Percentiles rank a stretch among this genome's conserved stretches.
Evolutionary conservation across 2,329 filamentous ascomycete genomes (phyloP).

Genomic region (Huntiella omanensis): DNA sequence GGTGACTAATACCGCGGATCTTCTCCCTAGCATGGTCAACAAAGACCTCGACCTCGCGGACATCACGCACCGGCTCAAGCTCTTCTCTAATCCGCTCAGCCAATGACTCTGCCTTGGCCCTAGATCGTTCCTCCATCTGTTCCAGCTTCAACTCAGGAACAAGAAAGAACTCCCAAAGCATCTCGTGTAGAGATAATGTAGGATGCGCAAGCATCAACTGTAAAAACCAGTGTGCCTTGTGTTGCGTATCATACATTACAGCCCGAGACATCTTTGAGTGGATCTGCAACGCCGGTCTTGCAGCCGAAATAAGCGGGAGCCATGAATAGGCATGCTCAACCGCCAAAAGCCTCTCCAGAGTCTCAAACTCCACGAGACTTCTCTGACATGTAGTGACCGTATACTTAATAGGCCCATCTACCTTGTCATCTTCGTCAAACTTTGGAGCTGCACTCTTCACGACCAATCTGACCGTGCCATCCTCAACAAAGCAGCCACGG

Average conservation of each 20-base stretch:
- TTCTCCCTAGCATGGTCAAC: constrained; percentile 80
- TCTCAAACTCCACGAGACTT: constrained; percentile 78
- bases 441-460: constrained; percentile 85
- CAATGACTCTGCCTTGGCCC: constrained; percentile 67
- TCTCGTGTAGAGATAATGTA: constrained; percentile 88
- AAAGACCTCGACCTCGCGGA: constrained; percentile 82
- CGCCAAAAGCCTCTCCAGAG: constrained; percentile 62
- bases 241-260: constrained; percentile 70
- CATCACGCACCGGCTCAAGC: constrained; percentile 63
- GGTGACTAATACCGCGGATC: constrained; percentile 66
- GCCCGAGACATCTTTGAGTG: constrained; percentile 80
- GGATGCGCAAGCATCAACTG: constrained; percentile 73
- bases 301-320: constrained; percentile 60
- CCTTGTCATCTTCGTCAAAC: constrained; percentile 21
- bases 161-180: constrained; percentile 97
- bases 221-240: constrained; percentile 71
- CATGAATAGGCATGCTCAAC: constrained; percentile 91
- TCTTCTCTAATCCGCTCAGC: constrained; percentile 78
- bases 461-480: constrained; percentile 80
- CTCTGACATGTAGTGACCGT: constrained; percentile 89
- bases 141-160: constrained; percentile 83
- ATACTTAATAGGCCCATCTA: constrained; percentile 60
- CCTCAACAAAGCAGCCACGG: constrained; percentile 90
- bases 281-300: constrained; percentile 79
- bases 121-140: constrained; percentile 76